Conservation (phyloP, 2,329 filamentous ascomycete genomes). For the Conoideocrella luteorostrata region DNA sequence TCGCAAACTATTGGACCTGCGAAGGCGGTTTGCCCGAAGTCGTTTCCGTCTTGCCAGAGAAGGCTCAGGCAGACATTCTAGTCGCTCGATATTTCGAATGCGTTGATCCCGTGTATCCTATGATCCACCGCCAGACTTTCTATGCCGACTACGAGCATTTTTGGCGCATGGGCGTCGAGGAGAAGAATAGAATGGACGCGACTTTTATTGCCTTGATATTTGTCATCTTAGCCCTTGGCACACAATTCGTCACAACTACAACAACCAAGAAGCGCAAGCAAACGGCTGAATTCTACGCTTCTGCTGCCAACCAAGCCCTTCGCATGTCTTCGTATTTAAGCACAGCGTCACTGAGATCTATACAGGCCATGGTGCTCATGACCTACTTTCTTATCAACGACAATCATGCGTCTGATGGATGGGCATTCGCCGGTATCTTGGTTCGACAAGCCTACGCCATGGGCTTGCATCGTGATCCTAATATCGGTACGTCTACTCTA, state of each 20-base stretch:
- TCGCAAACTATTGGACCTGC: slow-evolving; percentile 81
- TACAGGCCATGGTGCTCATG: slow-evolving; percentile 75
- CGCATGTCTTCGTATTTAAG: slow-evolving; percentile 72
- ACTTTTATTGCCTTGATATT: slow-evolving; percentile 68
- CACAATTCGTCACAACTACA: slow-evolving; percentile 63
- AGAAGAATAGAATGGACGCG: slow-evolving; percentile 58
- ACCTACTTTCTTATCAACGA: slow-evolving; percentile 82
- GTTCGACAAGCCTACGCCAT: slow-evolving; percentile 76
- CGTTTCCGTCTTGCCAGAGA: slow-evolving; percentile 67
- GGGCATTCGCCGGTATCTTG: slow-evolving; percentile 72
- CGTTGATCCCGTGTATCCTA: slow-evolving; percentile 75
- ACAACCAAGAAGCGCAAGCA: slow-evolving; percentile 59
- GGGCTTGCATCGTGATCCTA: slow-evolving; percentile 73
- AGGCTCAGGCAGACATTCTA: slow-evolving; percentile 68
- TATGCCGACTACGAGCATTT: slow-evolving; percentile 74
- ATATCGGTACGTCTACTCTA: slow-evolving; percentile 45
- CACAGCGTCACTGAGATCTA: slow-evolving; percentile 63
- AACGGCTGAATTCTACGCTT: slow-evolving; percentile 76
- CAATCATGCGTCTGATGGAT: slow-evolving; percentile 76
- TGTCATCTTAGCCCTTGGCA: slow-evolving; percentile 70
- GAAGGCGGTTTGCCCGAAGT: slow-evolving; percentile 70
- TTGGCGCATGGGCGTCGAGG: slow-evolving; percentile 54
- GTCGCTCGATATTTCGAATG: slow-evolving; percentile 59
- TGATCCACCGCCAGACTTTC: slow-evolving; percentile 69
- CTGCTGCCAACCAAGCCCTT: slow-evolving; percentile 70